Base-by-base conservation (phyloP, 2,329 filamentous ascomycete genomes). In the Karstenula rhodostoma region DNA sequence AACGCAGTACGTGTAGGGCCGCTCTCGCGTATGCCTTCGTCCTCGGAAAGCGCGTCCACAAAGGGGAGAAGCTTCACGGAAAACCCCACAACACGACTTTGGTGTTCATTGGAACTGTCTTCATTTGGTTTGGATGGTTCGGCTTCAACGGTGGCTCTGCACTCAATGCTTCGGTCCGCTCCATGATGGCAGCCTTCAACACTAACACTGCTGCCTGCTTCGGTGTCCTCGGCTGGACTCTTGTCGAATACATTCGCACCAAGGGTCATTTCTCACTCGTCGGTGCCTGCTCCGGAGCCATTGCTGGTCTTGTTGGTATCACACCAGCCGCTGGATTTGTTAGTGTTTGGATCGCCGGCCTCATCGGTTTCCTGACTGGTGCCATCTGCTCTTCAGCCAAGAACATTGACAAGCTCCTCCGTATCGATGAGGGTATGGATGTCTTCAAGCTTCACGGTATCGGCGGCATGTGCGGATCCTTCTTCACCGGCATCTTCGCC, bases 91-190 rank as follows among this genome's bases (percentile, higher is more conserved):
- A 89, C 73, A 85, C 87, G 0, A 84, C 86, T 0, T 81, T 90
- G 0, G 86, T 90, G 66, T 87, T 87, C 65, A 80, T 90, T 2
- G 87, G 87, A 1, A 90, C 87, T 0, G 79, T 88, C 1, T 78
- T 90, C 43, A 89, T 90, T 61, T 90, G 87, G 87, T 88, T 89
- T 61, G 87, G 84, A 9, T 87, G 85, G 85, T 83, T 85, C 62
- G 85, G 84, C 1, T 87, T 87, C 73, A 87, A 87, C 70, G 84
- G 85, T 47, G 85, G 85, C 15, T 84, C 82, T 4, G 82, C 83
- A 22, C 78, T 86, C 23, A 85, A 84, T 66, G 83, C 78, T 17
- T 82, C 80, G 25, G 72, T 87, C 40, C 83, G 85, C 50, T 81
- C 83, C 25, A 84, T 86, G 79, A 76, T 85, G 33, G 85, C 83